phyloP scores from a whole-genome alignment of 805 yeast genomes.

The Cyberlindnera xylosilytica region DNA sequence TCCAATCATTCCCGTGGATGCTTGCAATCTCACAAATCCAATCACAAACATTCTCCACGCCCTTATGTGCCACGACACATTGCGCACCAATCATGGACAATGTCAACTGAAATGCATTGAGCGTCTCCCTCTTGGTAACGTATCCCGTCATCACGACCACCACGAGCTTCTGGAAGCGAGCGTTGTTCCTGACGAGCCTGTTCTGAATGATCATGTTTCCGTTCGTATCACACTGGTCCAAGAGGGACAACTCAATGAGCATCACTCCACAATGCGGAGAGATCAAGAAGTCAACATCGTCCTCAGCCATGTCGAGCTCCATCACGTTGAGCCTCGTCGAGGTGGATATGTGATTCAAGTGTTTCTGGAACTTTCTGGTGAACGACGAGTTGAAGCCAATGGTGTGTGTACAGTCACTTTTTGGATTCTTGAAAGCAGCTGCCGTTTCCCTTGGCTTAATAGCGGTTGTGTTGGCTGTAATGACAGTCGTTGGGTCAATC shows the following conservation, averaged over 20 bases:
- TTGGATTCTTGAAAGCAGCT: not conserved
- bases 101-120: slow-evolving; percentile 17
- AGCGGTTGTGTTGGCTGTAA: not conserved
- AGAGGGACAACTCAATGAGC: slow-evolving; percentile 5
- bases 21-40: slow-evolving; percentile 9
- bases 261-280: slow-evolving; percentile 14
- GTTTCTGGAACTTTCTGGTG: slow-evolving; percentile 4
- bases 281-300: slow-evolving; percentile 19
- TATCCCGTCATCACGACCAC: slow-evolving; percentile 8
- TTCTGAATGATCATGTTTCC: slow-evolving; percentile 12
- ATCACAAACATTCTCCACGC: slow-evolving; percentile 1
- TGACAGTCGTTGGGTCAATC: not conserved
- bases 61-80: slow-evolving; percentile 1
- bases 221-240: slow-evolving; percentile 14
- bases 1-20: not conserved
- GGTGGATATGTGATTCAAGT: not conserved
- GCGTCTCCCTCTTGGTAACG: slow-evolving; percentile 3
- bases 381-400: slow-evolving; percentile 12
- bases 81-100: slow-evolving; percentile 14
- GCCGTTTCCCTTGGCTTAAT: not conserved
- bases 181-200: not conserved
- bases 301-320: slow-evolving; percentile 17
- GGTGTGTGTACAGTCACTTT: not conserved
- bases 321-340: slow-evolving; percentile 7
- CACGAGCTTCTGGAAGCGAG: slow-evolving; percentile 2